A percentile compares a stretch with the other conserved stretches of the same genome.
Evolutionary conservation across 2,329 filamentous ascomycete species (phyloP).

Genomic region (Metarhizium anisopliae): DNA sequence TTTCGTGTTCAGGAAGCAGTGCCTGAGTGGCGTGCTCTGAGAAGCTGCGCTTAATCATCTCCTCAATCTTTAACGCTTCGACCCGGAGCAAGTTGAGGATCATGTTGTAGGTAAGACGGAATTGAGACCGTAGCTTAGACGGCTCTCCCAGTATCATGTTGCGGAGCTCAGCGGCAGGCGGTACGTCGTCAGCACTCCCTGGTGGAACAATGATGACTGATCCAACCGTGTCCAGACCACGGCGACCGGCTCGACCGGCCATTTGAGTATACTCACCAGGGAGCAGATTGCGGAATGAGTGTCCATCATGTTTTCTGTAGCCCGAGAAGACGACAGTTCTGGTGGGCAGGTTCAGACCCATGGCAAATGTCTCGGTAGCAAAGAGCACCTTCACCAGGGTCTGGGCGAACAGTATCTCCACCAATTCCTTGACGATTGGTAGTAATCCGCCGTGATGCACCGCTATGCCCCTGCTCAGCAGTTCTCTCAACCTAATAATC

Average conservation of each 20-base stretch:
- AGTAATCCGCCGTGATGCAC: conserved; percentile 92
- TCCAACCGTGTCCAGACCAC: conserved; percentile 86
- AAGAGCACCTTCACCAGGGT: conserved; percentile 95
- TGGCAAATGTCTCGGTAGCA: conserved; percentile 96
- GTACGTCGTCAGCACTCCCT: conserved; percentile 73
- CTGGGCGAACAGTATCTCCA: conserved; percentile 92
- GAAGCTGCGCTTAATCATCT: conserved; percentile 99
- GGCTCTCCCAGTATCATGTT: conserved; percentile 96
- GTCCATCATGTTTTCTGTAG: conserved; percentile 91
- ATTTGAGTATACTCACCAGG: conserved; percentile 98
- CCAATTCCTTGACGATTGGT: conserved; percentile 95
- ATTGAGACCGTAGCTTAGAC: conserved; percentile 90
- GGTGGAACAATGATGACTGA: conserved; percentile 89
- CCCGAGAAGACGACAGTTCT: conserved; percentile 96
- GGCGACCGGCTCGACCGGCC: conserved; percentile 87
- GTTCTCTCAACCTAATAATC: conserved; percentile 76
- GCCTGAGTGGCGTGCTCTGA: conserved; percentile 97
- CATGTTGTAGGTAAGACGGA: conserved; percentile 98
- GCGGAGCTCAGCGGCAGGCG: conserved; percentile 70
- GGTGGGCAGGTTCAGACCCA: conserved; percentile 93
- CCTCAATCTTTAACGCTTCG: conserved; percentile 94
- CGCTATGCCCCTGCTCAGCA: conserved; percentile 81
- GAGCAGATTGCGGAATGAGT: conserved; percentile 80
- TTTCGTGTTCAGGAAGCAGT: conserved; percentile 87
- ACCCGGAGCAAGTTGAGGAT: conserved; percentile 92